Base-by-base conservation (phyloP, 768 basidiomycete species). In the Mycena filopes region DNA sequence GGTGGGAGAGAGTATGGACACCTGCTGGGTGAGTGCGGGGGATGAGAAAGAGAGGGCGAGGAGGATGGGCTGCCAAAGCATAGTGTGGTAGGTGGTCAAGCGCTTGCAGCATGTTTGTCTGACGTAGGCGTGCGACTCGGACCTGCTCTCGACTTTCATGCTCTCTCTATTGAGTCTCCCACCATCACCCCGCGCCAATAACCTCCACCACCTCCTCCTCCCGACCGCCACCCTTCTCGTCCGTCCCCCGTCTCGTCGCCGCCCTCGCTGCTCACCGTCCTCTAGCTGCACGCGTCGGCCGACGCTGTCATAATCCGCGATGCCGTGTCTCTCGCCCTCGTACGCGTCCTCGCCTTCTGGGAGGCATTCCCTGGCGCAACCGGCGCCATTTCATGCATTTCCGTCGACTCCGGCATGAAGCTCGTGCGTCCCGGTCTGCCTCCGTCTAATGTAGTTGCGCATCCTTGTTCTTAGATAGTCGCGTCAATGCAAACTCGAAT, bases 381-480 rank as follows among this genome's bases (percentile, higher is more conserved):
- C 28, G 81, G 83, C 55, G 75, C 72, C 38, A 84, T 94, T 20
- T 83, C 85, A 28, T 88, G 85, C 70, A 78, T 94, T 29, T 82
- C 89, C 4, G 87, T 94, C 21, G 94, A 95, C 74, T 83, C 87
- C 18, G 87, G 88, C 54, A 90, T 93, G 88, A 94, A 90, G 80
- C 84, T 94, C 64, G 94, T 95, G 76, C 76, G 92, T 83, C 48
- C 33, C 29, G 45, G 64, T 50, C 63, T 26, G 21, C 36, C 25
- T 29, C 47, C 38, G n/a, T 38, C 38, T 55, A 36, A 25, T 58
- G 48, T 49, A 70, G 58, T 43, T 65, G 55, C 65, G 26, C 45
- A 55, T 63, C 58, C 65, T 55, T 63, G 59, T 61, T 41, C 57
- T 46, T 62, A 95, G 94, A 86, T 95, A 69, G 87, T 91, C 46